Conservation (phyloP, 768 basidiomycete genomes). For the Candolleomyces aberdarensis region DNA sequence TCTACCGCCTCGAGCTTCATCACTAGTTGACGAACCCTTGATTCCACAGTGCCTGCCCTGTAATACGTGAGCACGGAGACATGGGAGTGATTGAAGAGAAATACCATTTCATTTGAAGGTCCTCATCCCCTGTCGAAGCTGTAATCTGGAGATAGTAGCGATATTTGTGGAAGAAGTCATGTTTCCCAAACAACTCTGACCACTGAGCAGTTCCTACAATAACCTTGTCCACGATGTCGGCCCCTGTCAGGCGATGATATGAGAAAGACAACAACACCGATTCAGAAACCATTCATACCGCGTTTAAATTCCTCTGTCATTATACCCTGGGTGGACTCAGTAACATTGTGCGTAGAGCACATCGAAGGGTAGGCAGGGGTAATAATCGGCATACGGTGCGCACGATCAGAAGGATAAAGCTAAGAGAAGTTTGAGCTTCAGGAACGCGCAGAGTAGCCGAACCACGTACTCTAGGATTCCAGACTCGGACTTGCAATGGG, state of each 20-base stretch:
- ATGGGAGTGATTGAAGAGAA: neutral
- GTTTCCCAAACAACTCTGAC: slow-evolving; percentile 92
- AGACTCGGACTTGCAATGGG: slow-evolving; percentile 88
- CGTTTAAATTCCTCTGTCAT: slow-evolving; percentile 95
- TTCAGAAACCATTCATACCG: slow-evolving; percentile 41
- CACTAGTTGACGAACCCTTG: slow-evolving; percentile 90
- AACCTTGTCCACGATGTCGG: slow-evolving; percentile 91
- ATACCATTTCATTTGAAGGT: slow-evolving; percentile 93
- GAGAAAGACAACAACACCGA: slow-evolving; percentile 10
- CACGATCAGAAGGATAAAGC: slow-evolving; percentile 87
- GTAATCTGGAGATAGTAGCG: slow-evolving; percentile 95
- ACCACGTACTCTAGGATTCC: slow-evolving; percentile 86
- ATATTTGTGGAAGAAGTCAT: slow-evolving; percentile 97
- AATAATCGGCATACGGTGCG: slow-evolving; percentile 99
- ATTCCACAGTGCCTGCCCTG: slow-evolving; percentile 96
- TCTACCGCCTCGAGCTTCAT: slow-evolving; percentile 98
- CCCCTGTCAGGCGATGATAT: slow-evolving; percentile 45
- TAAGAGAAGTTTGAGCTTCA: slow-evolving; percentile 25
- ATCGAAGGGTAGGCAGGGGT: slow-evolving; percentile 99
- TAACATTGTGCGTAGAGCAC: slow-evolving; percentile 99
- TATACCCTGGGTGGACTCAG: slow-evolving; percentile 91
- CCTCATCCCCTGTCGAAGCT: slow-evolving; percentile 79
- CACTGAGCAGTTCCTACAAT: slow-evolving; percentile 80
- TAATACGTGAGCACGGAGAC: slow-evolving; percentile 2
- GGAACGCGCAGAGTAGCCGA: neutral